These are phyloP conservation scores for Trichosporon ovoides DNA, from an alignment of 1,284 basidiomycete genomes.

Conservation along the genomic window DNA sequence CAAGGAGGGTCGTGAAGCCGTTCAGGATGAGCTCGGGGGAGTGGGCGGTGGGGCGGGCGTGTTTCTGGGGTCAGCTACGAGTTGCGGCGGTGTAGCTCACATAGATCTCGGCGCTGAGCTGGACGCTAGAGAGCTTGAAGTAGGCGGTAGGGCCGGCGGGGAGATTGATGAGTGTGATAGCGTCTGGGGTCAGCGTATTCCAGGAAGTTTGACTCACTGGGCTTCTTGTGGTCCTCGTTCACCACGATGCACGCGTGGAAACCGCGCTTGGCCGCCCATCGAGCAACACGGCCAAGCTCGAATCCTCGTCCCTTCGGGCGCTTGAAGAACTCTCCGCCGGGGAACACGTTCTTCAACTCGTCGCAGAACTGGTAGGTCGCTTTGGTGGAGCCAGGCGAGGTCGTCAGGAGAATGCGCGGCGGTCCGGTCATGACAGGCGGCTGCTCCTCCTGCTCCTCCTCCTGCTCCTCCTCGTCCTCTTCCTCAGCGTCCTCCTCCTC, in stretches of 20 bases:
- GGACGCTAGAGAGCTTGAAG: constrained; percentile 87
- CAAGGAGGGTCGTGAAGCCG: constrained; percentile 88
- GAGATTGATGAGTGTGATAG: constrained; percentile 84
- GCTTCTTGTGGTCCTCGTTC: constrained; percentile 87
- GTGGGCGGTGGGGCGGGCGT: constrained; percentile 86
- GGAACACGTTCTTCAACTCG: constrained; percentile 85
- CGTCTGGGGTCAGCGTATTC: constrained; percentile 55
- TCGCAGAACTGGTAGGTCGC: constrained; percentile 82
- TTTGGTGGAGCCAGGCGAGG: constrained; percentile 78
- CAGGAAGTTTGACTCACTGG: constrained; percentile 59
- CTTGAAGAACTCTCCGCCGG: constrained; percentile 88
- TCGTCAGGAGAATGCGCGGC: constrained; percentile 85
- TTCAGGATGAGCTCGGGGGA: constrained; percentile 91
- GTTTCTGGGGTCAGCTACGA: constrained; percentile 58
- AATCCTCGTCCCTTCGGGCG: constrained; percentile 88
- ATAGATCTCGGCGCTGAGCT: constrained; percentile 77
- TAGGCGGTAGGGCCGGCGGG: constrained; percentile 92
- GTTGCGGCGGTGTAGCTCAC: constrained; percentile 54
- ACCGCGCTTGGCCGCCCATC: constrained; percentile 79
- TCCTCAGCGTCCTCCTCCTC: constrained; percentile 64
- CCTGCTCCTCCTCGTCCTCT: constrained; percentile 23
- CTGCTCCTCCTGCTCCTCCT: constrained; percentile 15
- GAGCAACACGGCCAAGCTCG: constrained; percentile 85
- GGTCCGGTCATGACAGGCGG: constrained; percentile 54
- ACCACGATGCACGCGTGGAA: constrained; percentile 88